Base-by-base conservation (phyloP, 108 stramenopile species). In the Conticribra weissflogii region DNA sequence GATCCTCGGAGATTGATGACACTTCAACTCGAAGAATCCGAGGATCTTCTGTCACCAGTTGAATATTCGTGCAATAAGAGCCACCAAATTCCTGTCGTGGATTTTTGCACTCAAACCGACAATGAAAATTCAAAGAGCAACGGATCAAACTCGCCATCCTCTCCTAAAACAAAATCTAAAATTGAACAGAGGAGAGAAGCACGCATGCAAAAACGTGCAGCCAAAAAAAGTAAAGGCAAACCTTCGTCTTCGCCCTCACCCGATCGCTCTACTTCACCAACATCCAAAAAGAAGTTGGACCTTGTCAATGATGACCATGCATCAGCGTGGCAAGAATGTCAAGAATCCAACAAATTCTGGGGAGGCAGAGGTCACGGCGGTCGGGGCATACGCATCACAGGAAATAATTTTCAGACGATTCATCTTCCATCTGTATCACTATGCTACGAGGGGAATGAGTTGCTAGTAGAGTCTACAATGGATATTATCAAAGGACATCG, bases 351-450 rank as follows among this genome's bases (percentile, higher is more conserved):
- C 3, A 46, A 47, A 27, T 21, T 56, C 7, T 88, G 86, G 86
- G 86, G 86, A 48, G 86, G 86, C 12, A 68, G 82, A 59, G 86
- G 86, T 15, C 56, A 74, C 25, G 86, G 86, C 47, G 86, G 86
- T 50, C 70, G 86, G 12, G 86, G 86, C 19, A 56, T 85, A 25
- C 74, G 79, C 14, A 49, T 59, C 45, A 70, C 71, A 18, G 86
- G 75, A 21, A 67, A 83, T 49, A 81, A 81, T 50, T 67, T 65
- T n/a, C 56, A 56, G 29, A 68, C 66, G 28, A 74, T 85, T 34
- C 82, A 81, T 71, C 61, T 88, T 27, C 72, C 83, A 17, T 60
- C 49, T 19, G 81, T 87, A 29, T 73, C 73, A 0, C 36, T 88
- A 12, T 66, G 54, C 36, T 85, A 78, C 28, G 72, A 66, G 28